Evolutionary conservation across 129 eudicot genomes (phyloP).

Genomic region (Solidago caesia): DNA sequence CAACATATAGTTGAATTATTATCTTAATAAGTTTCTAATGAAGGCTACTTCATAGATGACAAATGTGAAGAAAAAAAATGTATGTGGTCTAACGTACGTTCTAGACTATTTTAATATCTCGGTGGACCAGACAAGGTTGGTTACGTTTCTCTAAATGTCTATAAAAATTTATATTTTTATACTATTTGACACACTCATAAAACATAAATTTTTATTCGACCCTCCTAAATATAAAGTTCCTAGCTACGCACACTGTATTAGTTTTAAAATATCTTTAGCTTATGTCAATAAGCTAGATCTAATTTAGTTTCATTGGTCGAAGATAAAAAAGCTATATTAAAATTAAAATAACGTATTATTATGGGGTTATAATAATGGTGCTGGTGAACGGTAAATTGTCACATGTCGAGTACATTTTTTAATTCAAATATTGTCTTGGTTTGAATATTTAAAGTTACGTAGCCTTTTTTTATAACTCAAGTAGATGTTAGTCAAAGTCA

Average conservation of each 20-base stretch:
- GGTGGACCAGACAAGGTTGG: too few species aligned
- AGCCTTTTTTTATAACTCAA: neutral
- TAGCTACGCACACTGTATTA: too few species aligned
- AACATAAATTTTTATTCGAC: too few species aligned
- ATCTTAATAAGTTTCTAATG: too few species aligned
- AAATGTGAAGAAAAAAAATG: neutral
- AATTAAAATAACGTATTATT: neutral
- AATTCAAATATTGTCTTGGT: constrained; percentile 2
- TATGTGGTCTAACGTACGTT: neutral
- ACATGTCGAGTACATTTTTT: neutral
- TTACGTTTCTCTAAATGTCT: too few species aligned
- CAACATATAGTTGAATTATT: too few species aligned
- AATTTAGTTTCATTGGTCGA: neutral
- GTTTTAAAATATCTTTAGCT: too few species aligned
- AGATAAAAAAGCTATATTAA: neutral
- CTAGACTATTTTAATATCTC: too few species aligned
- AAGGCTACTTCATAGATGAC: neutral
- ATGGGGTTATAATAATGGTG: neutral
- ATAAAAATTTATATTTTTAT: too few species aligned
- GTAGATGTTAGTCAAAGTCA: constrained; percentile 23
- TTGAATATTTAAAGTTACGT: constrained; percentile 7
- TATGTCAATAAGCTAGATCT: neutral
- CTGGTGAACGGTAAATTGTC: neutral
- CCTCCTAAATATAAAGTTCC: too few species aligned
- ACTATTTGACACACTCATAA: too few species aligned